phyloP scores from a whole-genome alignment of 2,329 filamentous ascomycete genomes.

The Clonostachys rhizophaga region DNA sequence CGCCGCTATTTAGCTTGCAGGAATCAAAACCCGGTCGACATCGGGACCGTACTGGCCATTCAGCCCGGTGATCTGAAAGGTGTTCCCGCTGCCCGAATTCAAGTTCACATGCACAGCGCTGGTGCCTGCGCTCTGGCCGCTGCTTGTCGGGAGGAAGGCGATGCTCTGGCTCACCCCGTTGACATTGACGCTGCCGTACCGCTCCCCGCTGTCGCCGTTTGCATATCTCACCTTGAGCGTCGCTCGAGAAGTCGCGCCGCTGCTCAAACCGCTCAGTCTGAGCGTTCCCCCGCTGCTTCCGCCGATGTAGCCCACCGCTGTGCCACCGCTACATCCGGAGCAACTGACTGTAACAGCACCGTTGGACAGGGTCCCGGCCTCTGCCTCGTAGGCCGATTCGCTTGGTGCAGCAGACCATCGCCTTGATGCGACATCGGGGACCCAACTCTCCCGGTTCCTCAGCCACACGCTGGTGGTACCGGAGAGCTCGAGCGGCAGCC shows the following conservation, averaged over 20 bases:
- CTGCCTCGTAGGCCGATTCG: conserved; percentile 47
- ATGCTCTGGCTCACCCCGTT: conserved; percentile 46
- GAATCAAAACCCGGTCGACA: conserved; percentile 46
- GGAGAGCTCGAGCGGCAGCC: conserved; percentile 53
- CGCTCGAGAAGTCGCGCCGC: conserved; percentile 32
- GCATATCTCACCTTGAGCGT: conserved; percentile 50
- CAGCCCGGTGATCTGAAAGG: conserved; percentile 36
- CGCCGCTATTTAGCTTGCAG: conserved; percentile 14
- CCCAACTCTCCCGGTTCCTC: conserved; percentile 50
- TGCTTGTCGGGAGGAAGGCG: conserved; percentile 47
- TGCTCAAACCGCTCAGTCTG: conserved; percentile 41
- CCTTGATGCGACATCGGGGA: conserved; percentile 35
- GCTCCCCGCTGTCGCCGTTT: conserved; percentile 48
- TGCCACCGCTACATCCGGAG: conserved; percentile 41
- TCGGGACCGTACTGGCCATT: conserved; percentile 31
- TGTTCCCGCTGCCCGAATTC: conserved; percentile 38
- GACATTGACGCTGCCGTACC: conserved; percentile 49
- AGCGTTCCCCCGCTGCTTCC: conserved; percentile 38
- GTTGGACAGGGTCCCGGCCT: conserved; percentile 35
- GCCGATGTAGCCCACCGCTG: conserved; percentile 50
- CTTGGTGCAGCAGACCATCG: conserved; percentile 35
- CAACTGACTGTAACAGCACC: conserved; percentile 42
- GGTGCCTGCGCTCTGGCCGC: conserved; percentile 31
- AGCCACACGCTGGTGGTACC: conserved; percentile 42
- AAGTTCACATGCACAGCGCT: conserved; percentile 43